These are phyloP conservation scores for Multifurca ochricompacta DNA, from an alignment of 768 basidiomycete species.

Conservation along the genomic window DNA sequence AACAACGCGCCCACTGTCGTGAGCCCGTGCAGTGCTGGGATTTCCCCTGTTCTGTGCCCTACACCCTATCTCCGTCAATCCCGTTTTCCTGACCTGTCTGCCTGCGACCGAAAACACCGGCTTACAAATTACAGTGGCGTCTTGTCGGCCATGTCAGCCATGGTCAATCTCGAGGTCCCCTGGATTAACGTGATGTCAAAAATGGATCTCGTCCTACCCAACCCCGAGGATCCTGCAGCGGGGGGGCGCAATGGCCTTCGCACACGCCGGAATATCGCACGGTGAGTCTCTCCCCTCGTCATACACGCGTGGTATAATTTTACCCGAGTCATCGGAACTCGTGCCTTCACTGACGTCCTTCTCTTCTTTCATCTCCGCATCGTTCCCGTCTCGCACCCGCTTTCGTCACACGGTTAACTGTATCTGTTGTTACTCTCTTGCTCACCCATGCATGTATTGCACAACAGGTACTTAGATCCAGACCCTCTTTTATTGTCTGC, in stretches of 20 bases:
- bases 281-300: slow-evolving; percentile 36
- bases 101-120: slow-evolving; percentile 15
- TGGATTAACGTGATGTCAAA: slow-evolving; percentile 99
- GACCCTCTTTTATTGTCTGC: slow-evolving; percentile 81
- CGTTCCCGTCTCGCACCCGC: slow-evolving; percentile 1
- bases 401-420: slow-evolving; percentile 14
- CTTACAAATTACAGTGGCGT: slow-evolving; percentile 57
- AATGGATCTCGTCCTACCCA: slow-evolving; percentile 88
- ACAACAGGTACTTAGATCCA: slow-evolving; percentile 76
- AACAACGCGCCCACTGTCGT: background rate
- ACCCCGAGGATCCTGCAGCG: slow-evolving; percentile 47
- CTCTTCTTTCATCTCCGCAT: slow-evolving; percentile 23
- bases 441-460: slow-evolving; percentile 5
- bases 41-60: slow-evolving; percentile 1
- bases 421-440: slow-evolving; percentile 14
- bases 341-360: slow-evolving; percentile 12
- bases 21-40: background rate
- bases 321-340: slow-evolving; percentile 8
- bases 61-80: slow-evolving; percentile 15
- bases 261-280: slow-evolving; percentile 71
- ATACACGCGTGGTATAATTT: slow-evolving; percentile 16
- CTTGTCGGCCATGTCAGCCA: slow-evolving; percentile 95
- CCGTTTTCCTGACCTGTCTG: background rate
- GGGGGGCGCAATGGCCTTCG: slow-evolving; percentile 66
- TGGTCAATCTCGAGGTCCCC: slow-evolving; percentile 95